phyloP scores from a whole-genome alignment of 164 flowering plant species.

The Houttuynia cordata region DNA sequence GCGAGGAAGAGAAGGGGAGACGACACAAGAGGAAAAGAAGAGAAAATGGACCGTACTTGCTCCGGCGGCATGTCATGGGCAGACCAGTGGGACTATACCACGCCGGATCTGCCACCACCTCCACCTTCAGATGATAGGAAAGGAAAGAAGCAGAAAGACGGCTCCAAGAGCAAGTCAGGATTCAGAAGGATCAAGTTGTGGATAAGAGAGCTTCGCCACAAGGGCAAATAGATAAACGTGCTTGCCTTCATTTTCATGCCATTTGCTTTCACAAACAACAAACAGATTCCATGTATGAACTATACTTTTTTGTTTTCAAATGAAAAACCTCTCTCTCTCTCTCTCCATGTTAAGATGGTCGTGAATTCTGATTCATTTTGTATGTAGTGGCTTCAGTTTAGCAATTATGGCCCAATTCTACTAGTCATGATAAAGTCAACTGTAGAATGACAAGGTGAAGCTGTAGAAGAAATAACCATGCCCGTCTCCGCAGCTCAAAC shows the following conservation, averaged over 20 bases:
- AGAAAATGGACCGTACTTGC: background rate
- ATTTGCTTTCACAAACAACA: too few relatives aligned
- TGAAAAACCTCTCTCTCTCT: too few relatives aligned
- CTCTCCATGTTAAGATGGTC: too few relatives aligned
- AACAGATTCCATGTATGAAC: too few relatives aligned
- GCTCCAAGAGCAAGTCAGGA: background rate
- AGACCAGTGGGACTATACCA: background rate
- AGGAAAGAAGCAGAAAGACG: background rate
- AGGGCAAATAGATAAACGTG: background rate
- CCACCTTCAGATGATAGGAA: background rate
- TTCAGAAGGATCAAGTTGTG: background rate
- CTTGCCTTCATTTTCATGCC: background rate
- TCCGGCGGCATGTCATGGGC: conserved; percentile 1
- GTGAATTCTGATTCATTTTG: too few relatives aligned
- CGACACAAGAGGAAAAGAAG: background rate
- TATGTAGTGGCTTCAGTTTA: too few relatives aligned
- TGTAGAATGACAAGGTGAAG: too few relatives aligned
- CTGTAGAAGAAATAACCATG: too few relatives aligned
- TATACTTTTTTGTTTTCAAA: too few relatives aligned
- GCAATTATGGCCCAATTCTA: too few relatives aligned
- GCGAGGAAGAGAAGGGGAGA: background rate
- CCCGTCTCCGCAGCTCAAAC: too few relatives aligned
- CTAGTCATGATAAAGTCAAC: too few relatives aligned
- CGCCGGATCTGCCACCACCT: background rate
- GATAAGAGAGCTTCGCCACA: background rate